Conservation (phyloP, 177 flowering plant species). For the Vitis hybrid region DNA sequence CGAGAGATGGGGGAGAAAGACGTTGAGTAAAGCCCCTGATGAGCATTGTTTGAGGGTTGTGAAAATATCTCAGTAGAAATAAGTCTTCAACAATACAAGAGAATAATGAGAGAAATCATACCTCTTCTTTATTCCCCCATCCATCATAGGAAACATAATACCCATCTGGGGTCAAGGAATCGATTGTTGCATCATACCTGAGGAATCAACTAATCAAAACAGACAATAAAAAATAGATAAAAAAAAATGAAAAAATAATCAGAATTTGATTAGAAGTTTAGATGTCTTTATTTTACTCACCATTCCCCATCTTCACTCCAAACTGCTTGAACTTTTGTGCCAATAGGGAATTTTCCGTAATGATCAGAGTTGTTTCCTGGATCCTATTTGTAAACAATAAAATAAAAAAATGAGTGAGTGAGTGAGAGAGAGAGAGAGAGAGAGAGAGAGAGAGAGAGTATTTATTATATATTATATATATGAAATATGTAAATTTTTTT, state of each 20-base stretch:
- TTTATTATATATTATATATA: too few relatives aligned
- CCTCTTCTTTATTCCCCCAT: constrained; percentile 99
- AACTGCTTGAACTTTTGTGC: constrained; percentile 92
- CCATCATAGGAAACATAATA: constrained; percentile 68
- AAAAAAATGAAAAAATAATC: constrained; percentile 19
- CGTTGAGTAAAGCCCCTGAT: too few relatives aligned
- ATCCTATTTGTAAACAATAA: constrained; percentile 25
- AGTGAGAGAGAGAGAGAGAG: neutral
- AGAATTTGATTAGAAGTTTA: neutral
- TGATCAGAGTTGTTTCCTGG: constrained; percentile 23
- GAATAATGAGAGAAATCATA: constrained; percentile 24
- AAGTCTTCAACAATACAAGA: neutral
- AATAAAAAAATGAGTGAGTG: constrained; percentile 1
- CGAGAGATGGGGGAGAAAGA: too few relatives aligned
- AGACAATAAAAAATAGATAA: constrained; percentile 27
- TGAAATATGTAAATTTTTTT: too few relatives aligned
- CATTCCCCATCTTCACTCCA: constrained; percentile 98
- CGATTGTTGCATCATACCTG: constrained; percentile 97
- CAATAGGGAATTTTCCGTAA: constrained; percentile 55
- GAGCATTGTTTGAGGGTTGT: too few relatives aligned
- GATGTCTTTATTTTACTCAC: constrained; percentile 25
- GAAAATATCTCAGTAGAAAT: neutral
- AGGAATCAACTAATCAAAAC: constrained; percentile 63
- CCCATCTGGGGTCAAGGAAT: constrained; percentile 76
- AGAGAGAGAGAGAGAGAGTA: neutral